Base-by-base conservation (phyloP, 345 rosid species). In the Gossypium turneri region DNA sequence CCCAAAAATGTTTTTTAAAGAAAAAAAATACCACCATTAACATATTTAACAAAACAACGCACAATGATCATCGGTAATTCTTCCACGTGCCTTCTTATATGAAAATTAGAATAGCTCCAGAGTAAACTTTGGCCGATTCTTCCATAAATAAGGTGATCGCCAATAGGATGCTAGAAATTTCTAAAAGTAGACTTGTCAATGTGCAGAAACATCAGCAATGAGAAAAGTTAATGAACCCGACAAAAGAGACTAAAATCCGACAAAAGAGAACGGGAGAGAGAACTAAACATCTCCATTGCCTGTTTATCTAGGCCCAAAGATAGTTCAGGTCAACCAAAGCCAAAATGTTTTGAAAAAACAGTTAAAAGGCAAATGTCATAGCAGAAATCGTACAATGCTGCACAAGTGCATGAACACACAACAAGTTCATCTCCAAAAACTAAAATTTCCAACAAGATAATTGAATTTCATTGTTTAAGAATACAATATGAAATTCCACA, bases 31-130 rank as follows among this genome's bases (percentile, higher is more conserved):
- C 25, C 9, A 10, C 25, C 47, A 52, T 11, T n/a, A 70, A 52
- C 61, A 10, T 17, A 29, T 52, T 52, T 52, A 70, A 52, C 61
- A 43, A 70, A 52, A 70, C 20, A 10, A 52, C n/a, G 48, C 10
- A 3, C 27, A 17, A 70, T 17, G 60, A 11, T 52, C 47, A n/a
- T 52, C 11, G 1, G 45, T 7, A 52, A 52, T 11, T 52, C 61
- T 19, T 70, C 73, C 73, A 29, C 73, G 25, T 52, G 73, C 16
- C 73, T 52, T 70, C 73, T 52, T 70, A 70, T 70, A 17, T 12
- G 17, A 22, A 17, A 48, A 52, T 53, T 70, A 52, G 17, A 52
- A 52, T 52, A 34, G 25, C 38, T 51, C 48, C 22, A 52, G 17
- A 48, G 15, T 15, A 48, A 19, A 29, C 2, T 52, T 70, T 12